phyloP scores from a whole-genome alignment of 2,329 filamentous ascomycete genomes.

The Ceratocystis alfenasii region DNA sequence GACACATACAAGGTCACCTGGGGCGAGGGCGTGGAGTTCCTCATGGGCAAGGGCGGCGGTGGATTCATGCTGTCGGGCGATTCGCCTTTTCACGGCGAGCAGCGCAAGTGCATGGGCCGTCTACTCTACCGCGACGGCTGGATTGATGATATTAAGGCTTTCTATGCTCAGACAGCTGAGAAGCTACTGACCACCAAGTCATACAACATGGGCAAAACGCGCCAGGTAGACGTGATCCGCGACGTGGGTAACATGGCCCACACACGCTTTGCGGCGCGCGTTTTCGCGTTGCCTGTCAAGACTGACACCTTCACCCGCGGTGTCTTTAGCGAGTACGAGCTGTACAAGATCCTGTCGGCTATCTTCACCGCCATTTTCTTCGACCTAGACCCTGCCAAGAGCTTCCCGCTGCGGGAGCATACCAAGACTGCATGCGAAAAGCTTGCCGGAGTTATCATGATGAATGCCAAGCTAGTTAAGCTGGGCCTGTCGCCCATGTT shows the following conservation, averaged over 20 bases:
- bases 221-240: constrained; percentile 58
- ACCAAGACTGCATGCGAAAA: constrained; percentile 45
- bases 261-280: constrained; percentile 49
- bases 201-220: constrained; percentile 40
- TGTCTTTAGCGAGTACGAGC: constrained; percentile 42
- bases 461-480: constrained; percentile 49
- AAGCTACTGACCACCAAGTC: constrained; percentile 53
- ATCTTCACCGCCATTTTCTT: constrained; percentile 56
- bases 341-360: constrained; percentile 51
- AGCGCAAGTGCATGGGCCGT: constrained; percentile 43
- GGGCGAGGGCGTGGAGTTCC: constrained; percentile 49
- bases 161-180: constrained; percentile 52
- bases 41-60: constrained; percentile 45
- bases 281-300: constrained; percentile 57
- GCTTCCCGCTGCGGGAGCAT: constrained; percentile 50
- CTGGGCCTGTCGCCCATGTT: constrained; percentile 42
- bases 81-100: constrained; percentile 36
- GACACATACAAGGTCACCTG: constrained; percentile 53
- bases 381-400: constrained; percentile 54
- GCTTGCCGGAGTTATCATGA: constrained; percentile 50
- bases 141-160: constrained; percentile 49
- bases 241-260: constrained; percentile 58
- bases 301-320: constrained; percentile 48
- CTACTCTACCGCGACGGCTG: constrained; percentile 52
- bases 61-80: constrained; percentile 48